Evolutionary conservation across 2,329 filamentous ascomycete genomes (phyloP).

Genomic region (Trichoderma atrobrunneum): DNA sequence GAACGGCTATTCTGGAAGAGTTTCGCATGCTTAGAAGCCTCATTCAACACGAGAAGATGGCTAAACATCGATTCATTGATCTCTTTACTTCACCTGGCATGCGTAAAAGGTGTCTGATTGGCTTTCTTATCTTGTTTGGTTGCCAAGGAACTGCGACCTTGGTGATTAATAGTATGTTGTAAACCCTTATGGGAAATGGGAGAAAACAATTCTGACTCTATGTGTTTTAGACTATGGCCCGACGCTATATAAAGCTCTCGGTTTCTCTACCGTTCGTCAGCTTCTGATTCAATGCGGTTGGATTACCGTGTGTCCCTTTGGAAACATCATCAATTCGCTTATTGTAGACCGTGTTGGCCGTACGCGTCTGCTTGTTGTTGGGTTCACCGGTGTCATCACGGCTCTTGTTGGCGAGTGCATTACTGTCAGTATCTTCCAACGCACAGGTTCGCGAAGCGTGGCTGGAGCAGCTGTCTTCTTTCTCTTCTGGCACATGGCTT

Average conservation of each 20-base stretch:
- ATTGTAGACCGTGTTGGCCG: background rate
- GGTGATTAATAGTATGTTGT: background rate
- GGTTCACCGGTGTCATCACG: background rate
- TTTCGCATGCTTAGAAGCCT: background rate
- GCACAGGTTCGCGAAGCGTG: background rate
- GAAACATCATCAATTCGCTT: background rate
- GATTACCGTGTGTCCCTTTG: background rate
- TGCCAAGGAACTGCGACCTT: background rate
- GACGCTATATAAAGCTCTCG: conserved; percentile 2
- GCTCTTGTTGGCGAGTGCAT: conserved; percentile 1
- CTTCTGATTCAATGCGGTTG: background rate
- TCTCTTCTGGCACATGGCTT: conserved; percentile 2
- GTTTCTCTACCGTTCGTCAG: background rate
- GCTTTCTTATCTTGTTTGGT: background rate
- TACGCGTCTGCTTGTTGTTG: background rate
- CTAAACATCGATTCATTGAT: background rate
- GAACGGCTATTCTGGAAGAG: background rate
- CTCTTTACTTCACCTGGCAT: background rate
- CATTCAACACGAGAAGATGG: background rate
- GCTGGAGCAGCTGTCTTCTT: background rate
- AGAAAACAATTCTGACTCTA: background rate
- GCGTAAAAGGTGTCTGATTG: background rate
- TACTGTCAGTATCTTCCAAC: background rate
- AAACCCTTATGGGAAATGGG: background rate
- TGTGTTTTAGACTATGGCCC: background rate